These are phyloP conservation scores for Penicillium coprophilum DNA, from an alignment of 495 filamentous ascomycete species.

Conservation along the genomic window DNA sequence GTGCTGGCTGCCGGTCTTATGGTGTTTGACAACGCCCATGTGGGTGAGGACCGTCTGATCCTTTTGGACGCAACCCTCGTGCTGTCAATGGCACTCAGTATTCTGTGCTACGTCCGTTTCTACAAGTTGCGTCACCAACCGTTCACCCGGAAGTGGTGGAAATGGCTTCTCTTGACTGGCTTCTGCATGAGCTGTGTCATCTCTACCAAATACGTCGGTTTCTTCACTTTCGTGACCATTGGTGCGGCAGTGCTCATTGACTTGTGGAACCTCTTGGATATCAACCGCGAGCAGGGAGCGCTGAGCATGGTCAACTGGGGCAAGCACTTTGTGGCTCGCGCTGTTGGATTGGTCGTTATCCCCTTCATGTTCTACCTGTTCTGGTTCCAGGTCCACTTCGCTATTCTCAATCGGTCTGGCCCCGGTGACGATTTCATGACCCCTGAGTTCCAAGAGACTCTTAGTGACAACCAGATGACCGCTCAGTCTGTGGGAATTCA, in stretches of 20 bases:
- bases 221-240: conserved; percentile 96
- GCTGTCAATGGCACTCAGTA: conserved; percentile 89
- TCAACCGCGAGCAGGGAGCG: conserved; percentile 75
- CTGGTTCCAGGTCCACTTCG: conserved; percentile 99
- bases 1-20: conserved; percentile 81
- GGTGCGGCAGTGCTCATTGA: conserved; percentile 91
- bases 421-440: conserved; percentile 99
- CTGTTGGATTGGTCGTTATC: conserved; percentile 77
- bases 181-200: conserved; percentile 95
- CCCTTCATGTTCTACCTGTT: conserved; percentile 98
- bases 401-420: conserved; percentile 82
- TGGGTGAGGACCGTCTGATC: conserved; percentile 94
- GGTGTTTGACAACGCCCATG: conserved; percentile 96
- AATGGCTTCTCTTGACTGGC: conserved; percentile 94
- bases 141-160: conserved; percentile 98
- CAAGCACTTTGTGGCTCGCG: conserved; percentile 87
- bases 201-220: conserved; percentile 95
- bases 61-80: conserved; percentile 93
- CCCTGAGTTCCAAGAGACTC: conserved; percentile 94
- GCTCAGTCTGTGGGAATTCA: conserved; percentile 80
- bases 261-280: conserved; percentile 89
- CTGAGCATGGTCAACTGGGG: conserved; percentile 74
- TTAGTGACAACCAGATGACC: conserved; percentile 91
- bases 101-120: conserved; percentile 93
- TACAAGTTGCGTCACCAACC: conserved; percentile 91